Evolutionary conservation across 2,329 filamentous ascomycete genomes (phyloP), one percentile per base, ranked within the genome.

Genomic region (Neoarthrinium moseri): DNA sequence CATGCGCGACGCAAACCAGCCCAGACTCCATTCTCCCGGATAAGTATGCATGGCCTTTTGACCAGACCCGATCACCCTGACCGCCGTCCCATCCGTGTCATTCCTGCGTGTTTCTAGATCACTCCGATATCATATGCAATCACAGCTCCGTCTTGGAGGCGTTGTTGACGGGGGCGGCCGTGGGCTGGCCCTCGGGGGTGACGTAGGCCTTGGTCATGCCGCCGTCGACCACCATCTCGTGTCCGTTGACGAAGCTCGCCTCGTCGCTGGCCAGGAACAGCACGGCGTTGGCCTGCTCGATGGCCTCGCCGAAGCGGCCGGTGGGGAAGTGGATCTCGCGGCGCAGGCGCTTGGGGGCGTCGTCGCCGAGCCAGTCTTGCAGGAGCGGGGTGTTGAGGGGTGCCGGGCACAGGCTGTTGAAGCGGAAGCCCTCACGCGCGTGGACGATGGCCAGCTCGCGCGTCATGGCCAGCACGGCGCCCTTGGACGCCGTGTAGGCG

Each of bases 141-240:
- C 15, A 72, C 40, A 80, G 62, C 32, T 68, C 70, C 13, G 66
- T 62, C 68, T 76, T 80, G 48, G 59, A 53, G n/a, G 80, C 80
- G 56, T 84, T 83, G 68, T 84, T 87, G 51, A 67, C 63, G 4
- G 84, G 84, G 5, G 77, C 74, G 10, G 70, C 55, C 0, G 72
- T 56, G 7, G 81, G 62, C 12, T 78, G 72, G 4, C 83, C 83
- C 67, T 86, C 81, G 2, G 83, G 71, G 1, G 83, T 87, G 22
- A 87, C 83, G 67, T 96, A 97, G 35, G 91, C 89, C 77, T 88
- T 96, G 60, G 84, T 92, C 89, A 99, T 89, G 49, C 92, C 92
- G 48, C 94, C 94, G 60, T 99, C 94, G 21, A 97, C 91, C 4
- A 95, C 86, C 71, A 97, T 95, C 64, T 97, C 94, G 48, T 83